Evolutionary conservation across 768 basidiomycete species (phyloP).

Genomic region (Pisolithus sp.): DNA sequence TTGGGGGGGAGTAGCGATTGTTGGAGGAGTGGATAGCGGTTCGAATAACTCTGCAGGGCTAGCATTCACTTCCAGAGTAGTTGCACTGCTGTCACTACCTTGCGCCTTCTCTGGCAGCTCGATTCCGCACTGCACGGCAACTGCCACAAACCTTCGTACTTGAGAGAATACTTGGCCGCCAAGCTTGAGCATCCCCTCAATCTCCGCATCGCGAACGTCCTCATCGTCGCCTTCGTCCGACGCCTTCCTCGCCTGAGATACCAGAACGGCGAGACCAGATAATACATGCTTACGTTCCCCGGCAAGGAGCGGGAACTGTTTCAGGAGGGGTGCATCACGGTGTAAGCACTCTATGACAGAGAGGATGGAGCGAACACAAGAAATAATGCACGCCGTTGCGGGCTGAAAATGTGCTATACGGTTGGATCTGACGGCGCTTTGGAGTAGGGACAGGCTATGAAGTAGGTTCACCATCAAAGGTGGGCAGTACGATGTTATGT

Average conservation of each 20-base stretch:
- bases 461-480: conserved; percentile 78
- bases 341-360: conserved; percentile 77
- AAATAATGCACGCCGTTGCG: conserved; percentile 90
- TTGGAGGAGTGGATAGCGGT: conserved; percentile 8
- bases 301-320: conserved; percentile 56
- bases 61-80: conserved; percentile 1
- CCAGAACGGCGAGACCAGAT: conserved; percentile 72
- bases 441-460: conserved; percentile 79
- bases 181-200: conserved; percentile 72
- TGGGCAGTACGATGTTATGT: conserved; percentile 60
- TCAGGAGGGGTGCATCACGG: conserved; percentile 72
- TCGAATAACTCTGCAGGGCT: conserved; percentile 12
- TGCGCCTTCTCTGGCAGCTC: conserved; percentile 52
- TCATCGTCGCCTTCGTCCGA: conserved; percentile 43
- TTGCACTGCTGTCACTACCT: conserved; percentile 13
- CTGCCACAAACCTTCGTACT: conserved; percentile 72
- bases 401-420: conserved; percentile 85
- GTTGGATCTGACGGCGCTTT: conserved; percentile 75
- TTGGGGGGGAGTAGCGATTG: conserved; percentile 29
- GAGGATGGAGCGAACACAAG: conserved; percentile 84
- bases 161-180: conserved; percentile 77
- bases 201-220: conserved; percentile 46
- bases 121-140: conserved; percentile 70
- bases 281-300: conserved; percentile 80
- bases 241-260: conserved; percentile 69